Evolutionary conservation across 2,329 filamentous ascomycete genomes (phyloP), one percentile per base, ranked within the genome.

Genomic region (Neopestalotiopsis sp.): DNA sequence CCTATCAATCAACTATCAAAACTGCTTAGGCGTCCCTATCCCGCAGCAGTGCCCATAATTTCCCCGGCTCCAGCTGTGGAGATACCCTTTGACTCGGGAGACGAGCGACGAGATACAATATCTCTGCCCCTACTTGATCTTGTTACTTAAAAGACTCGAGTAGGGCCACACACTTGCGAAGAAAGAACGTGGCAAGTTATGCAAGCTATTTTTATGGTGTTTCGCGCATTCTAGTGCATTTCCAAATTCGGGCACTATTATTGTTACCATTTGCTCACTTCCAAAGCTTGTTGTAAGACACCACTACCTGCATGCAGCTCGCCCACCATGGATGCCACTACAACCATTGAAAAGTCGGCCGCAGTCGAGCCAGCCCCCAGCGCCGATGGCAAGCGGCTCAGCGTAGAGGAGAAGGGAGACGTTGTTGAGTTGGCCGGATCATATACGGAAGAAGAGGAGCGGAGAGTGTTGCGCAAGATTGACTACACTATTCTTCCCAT

Each of bases 381-480:
- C n/a, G 59, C 45, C n/a, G 40, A 56, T 3, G 66, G 45, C 45
- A 64, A 73, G 65, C 73, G 71, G 61, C 61, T 67, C 40, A 71
- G 70, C n/a, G 65, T 65, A 4, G 49, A 61, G 14, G 62, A 66
- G 49, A 66, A 66, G 49, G 64, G 64, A 3, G 64, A 66, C 30
- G 38, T 74, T 13, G 32, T 73, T 6, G 73, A 72, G 24, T 2
- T 71, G 12, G 67, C 32, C 9, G 73, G 73, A 4, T 59, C 71
- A 1, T 77, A 73, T 64, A 77, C 77, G 0, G 70, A 67, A 12
- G 79, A 80, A 53, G 79, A 81, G 56, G 77, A 79, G 58, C 74
- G 69, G 66, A 66, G 71, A 5, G 76, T 80, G 1, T 67, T 79
- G 1, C 67, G 76, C 13, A 81, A 81, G 68, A 80, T 80, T 49